Evolutionary conservation across 257 asterid genomes (phyloP), one percentile per base, ranked within the genome.

Genomic region (Mitragyna speciosa): DNA sequence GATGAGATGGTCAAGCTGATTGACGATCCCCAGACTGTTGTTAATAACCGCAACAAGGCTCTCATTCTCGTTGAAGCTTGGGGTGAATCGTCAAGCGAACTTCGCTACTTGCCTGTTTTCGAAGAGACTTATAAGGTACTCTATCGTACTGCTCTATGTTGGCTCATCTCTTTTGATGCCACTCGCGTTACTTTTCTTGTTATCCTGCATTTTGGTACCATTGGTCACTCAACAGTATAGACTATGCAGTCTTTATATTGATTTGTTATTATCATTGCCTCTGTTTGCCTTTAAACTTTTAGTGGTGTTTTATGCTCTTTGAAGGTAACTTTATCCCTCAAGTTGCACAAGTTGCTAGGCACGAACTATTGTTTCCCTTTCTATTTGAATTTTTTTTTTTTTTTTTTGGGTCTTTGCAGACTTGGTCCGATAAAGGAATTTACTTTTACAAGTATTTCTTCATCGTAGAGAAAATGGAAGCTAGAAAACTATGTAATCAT

Each of bases 1-100:
- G 99, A 96, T 87, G 99, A 96, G 97, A 92, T 96, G 97, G 99
- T 96, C 91, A 94, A 90, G 90, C 76, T 96, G 96, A 94, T 96
- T 85, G 98, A 94, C 80, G 99, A 96, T 79, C 98, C 98, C 12
- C 98, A 92, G 78, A 96, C 98, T 76, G 97, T 91, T 80, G 94
- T 96, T 80, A 96, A 96, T 83, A 96, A 94, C 85, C 87, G 98
- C 82, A 94, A 90, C 85, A 96, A 91, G 90, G 97, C 96, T 78
- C 89, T 96, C 80, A 89, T 86, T 49, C 83, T 96, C 82, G 94
- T 96, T 51, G 98, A 96, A 83, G 92, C 98, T 12, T 96, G 99
- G 99, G 99, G 99, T 77, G 98, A 96, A 82, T 92, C 99, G 30
- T 87, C 98, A 9, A 79, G 90, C 70, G 99, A 96, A 88, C 95